Base-by-base conservation (phyloP, 1,284 basidiomycete genomes). In the Porodaedalea pini region DNA sequence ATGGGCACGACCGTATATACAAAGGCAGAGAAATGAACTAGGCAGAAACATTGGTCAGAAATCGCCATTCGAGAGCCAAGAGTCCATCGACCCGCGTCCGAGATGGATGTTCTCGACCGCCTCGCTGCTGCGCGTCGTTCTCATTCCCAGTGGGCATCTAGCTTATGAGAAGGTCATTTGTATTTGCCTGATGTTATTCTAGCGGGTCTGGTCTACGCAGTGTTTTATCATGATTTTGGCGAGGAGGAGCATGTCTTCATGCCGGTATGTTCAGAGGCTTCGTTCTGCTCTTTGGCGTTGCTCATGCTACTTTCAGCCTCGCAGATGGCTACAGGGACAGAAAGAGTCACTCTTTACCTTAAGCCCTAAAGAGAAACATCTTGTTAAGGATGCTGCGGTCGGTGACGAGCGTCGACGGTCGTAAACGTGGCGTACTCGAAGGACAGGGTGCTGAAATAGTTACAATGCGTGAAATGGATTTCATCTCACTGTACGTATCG, bases 201-300 rank as follows among this genome's bases (percentile, higher is more conserved):
- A 88, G 86, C 72, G 34, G 71, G 76, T 8, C 65, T 75, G 17
- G 27, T 81, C 2, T 88, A 88, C 61, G 77, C 76, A 6, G 71
- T 83, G 19, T 83, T 88, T 66, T 70, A 82, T 50, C 78, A 79
- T 51, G 84, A 88, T 66, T 88, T 82, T 68, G 86, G 86, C 3
- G 81, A 85, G 29, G 71, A 74, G 50, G 86, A 88, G 31, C 86
- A 88, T 66, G 82, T 86, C 32, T 88, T 87, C 69, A 78, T 77
- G 69, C 82, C 83, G 19, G 85, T 87, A 62, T 65, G 83, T 75
- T 19, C 11, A 3, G 2, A 32, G 17, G 17, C 44, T 29, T 48
- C 13, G 11, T 57, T n/a, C 23, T 21, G 17, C 5, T 50, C 5
- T 10, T 34, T 6, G 6, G 11, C 15, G 4, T 34, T 2, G 34